Evolutionary conservation across 805 yeast species (phyloP).

Genomic region (Metschnikowia bowlesiae): DNA sequence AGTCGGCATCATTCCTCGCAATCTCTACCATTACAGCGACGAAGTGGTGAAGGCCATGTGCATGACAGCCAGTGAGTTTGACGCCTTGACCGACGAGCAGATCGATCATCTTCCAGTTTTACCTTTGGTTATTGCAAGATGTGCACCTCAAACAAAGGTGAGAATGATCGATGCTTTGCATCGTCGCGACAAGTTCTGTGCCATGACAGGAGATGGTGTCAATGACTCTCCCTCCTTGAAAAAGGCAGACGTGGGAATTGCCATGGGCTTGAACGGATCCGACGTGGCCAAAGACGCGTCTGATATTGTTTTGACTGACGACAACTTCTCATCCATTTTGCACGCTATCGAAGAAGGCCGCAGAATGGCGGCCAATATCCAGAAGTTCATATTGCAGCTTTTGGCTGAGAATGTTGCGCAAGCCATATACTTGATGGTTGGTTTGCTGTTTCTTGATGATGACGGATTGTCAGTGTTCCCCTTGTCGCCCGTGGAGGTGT

Average conservation of each 20-base stretch:
- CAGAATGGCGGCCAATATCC: slow-evolving; percentile 20
- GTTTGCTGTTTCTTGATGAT: slow-evolving; percentile 64
- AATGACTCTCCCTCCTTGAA: slow-evolving; percentile 27
- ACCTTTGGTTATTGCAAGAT: slow-evolving; percentile 76
- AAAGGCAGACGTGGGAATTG: slow-evolving; percentile 27
- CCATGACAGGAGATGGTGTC: slow-evolving; percentile 64
- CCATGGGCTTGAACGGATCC: slow-evolving; percentile 28
- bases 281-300: slow-evolving; percentile 28
- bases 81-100: slow-evolving; percentile 53
- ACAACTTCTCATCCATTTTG: slow-evolving; percentile 25
- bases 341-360: slow-evolving; percentile 26
- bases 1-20: slow-evolving; percentile 27
- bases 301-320: slow-evolving; percentile 26
- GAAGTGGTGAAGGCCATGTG: slow-evolving; percentile 63
- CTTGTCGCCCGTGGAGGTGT: slow-evolving; percentile 42
- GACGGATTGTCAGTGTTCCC: slow-evolving; percentile 74
- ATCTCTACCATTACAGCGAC: slow-evolving; percentile 51
- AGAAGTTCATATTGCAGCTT: slow-evolving; percentile 19
- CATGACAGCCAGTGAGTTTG: slow-evolving; percentile 73
- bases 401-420: slow-evolving; percentile 38
- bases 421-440: slow-evolving; percentile 63
- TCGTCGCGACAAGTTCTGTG: slow-evolving; percentile 46
- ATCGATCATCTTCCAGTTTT: slow-evolving; percentile 59
- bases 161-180: slow-evolving; percentile 71
- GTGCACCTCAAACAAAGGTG: slow-evolving; percentile 80